These are phyloP conservation scores for Haematococcus lacustris DNA, from an alignment of 139 green algal genomes.

Conservation along the genomic window DNA sequence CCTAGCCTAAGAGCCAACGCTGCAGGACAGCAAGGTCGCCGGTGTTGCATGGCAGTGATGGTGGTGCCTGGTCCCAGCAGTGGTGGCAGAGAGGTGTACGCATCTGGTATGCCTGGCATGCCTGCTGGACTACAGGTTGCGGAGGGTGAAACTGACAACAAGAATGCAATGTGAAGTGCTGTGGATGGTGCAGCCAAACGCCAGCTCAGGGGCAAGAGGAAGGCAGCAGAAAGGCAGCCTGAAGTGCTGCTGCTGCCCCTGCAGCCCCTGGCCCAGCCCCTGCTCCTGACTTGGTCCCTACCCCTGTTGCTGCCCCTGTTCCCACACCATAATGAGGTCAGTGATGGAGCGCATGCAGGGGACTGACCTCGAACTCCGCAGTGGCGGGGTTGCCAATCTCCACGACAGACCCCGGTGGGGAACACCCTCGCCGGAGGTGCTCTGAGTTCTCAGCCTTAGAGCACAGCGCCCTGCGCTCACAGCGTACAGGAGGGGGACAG, in stretches of 20 bases:
- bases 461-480: constrained; percentile 65
- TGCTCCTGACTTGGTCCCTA: not conserved
- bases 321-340: not conserved
- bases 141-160: not conserved
- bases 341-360: not conserved
- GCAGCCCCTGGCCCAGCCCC: not conserved
- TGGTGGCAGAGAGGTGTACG: not conserved
- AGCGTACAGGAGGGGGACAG: not conserved
- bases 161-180: not conserved
- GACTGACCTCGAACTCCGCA: constrained; percentile 81
- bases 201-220: not conserved
- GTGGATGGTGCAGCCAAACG: not conserved
- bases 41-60: not conserved
- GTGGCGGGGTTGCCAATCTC: constrained; percentile 91
- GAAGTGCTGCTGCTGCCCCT: too few relatives aligned
- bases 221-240: too few relatives aligned
- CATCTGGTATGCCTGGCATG: not conserved
- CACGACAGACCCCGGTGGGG: constrained; percentile 41
- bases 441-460: constrained; percentile 87
- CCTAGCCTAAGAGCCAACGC: not conserved
- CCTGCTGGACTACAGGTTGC: not conserved
- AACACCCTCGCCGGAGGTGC: constrained; percentile 61
- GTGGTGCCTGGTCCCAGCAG: not conserved
- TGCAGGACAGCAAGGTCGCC: not conserved
- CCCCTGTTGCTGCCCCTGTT: not conserved